phyloP scores from a whole-genome alignment of 257 asterid genomes.

The Solanum tacnaense region DNA sequence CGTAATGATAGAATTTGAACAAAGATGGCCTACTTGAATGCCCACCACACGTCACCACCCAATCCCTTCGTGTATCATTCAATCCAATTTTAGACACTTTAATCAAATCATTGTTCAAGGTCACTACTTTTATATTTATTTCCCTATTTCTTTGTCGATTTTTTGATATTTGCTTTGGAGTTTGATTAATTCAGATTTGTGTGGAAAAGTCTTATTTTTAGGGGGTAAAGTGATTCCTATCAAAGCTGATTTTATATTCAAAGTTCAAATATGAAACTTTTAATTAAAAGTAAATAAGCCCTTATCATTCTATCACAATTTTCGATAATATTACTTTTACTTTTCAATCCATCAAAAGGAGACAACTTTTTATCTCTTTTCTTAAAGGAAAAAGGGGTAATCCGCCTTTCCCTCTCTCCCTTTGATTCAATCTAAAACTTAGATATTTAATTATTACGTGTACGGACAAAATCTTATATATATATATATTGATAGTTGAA shows the following conservation, averaged over 20 bases:
- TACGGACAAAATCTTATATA: neutral
- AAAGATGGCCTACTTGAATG: neutral
- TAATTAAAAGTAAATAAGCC: neutral
- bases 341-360: neutral
- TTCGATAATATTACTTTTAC: neutral
- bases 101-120: neutral
- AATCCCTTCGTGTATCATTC: neutral
- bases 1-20: neutral
- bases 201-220: rapidly evolving
- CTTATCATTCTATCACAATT: neutral
- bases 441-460: neutral
- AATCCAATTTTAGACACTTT: neutral
- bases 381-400: neutral
- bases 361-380: neutral
- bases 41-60: neutral
- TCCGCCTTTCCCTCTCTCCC: neutral
- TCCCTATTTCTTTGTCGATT: neutral
- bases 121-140: neutral
- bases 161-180: rapidly evolving
- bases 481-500: neutral
- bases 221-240: no score
- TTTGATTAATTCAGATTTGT: rapidly evolving
- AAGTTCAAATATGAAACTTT: rapidly evolving
- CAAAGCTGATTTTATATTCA: neutral
- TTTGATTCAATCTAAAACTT: neutral